phyloP scores from a whole-genome alignment of 306 rosid species.

The Arachis hypogaea region DNA sequence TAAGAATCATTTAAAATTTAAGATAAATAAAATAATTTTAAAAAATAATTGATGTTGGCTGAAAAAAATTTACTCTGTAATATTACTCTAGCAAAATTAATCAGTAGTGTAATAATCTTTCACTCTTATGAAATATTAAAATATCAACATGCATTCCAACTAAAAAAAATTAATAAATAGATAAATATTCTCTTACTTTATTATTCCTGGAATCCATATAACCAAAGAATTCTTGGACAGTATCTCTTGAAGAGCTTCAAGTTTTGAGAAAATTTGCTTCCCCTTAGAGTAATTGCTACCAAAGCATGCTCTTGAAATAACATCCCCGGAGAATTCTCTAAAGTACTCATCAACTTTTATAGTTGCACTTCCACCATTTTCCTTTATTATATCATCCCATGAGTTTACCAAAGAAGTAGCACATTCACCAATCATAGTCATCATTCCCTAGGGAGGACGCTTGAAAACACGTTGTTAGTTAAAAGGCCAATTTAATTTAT shows the following conservation, averaged over 20 bases:
- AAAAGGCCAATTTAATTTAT: neutral
- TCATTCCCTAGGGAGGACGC: conserved; percentile 35
- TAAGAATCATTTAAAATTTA: too few relatives aligned
- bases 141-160: too few relatives aligned
- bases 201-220: conserved; percentile 26
- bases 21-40: too few relatives aligned
- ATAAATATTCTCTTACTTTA: too few relatives aligned
- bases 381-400: conserved; percentile 34
- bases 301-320: conserved; percentile 51
- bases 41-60: too few relatives aligned
- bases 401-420: conserved; percentile 30
- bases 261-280: conserved; percentile 32
- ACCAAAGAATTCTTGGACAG: conserved; percentile 24
- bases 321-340: conserved; percentile 41
- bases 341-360: conserved; percentile 40
- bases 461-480: neutral
- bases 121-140: too few relatives aligned
- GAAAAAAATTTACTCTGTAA: too few relatives aligned
- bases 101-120: too few relatives aligned
- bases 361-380: conserved; percentile 27
- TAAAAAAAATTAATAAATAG: too few relatives aligned
- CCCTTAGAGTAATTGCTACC: conserved; percentile 42
- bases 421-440: conserved; percentile 32
- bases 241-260: conserved; percentile 10
- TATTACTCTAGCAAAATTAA: too few relatives aligned